phyloP scores from a whole-genome alignment of 306 rosid species.

The Quercus alba region DNA sequence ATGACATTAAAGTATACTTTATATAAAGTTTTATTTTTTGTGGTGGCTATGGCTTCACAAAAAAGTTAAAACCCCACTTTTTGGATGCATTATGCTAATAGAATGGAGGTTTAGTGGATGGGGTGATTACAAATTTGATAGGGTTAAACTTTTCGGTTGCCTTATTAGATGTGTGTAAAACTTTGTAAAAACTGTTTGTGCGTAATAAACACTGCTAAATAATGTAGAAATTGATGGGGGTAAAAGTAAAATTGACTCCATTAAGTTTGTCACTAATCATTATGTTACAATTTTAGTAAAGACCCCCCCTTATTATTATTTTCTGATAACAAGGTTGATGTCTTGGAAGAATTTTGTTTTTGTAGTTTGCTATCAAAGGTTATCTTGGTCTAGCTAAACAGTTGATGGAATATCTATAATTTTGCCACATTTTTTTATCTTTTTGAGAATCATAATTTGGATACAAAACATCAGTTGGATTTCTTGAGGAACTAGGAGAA shows the following conservation, averaged over 20 bases:
- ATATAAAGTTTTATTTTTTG: no score
- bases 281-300: not conserved
- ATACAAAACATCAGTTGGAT: no score
- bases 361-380: not conserved
- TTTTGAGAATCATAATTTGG: no score
- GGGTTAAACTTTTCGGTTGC: no score
- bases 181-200: no score
- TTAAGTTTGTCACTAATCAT: not conserved
- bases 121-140: no score
- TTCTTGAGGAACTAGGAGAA: no score
- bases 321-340: not conserved
- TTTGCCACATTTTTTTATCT: no score
- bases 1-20: no score
- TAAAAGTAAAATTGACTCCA: not conserved
- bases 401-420: not conserved
- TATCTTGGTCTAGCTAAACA: not conserved
- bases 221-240: not conserved
- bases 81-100: not conserved
- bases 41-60: no score
- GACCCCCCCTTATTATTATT: not conserved
- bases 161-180: no score
- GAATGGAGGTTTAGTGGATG: not conserved
- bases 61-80: not conserved
- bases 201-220: no score
- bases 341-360: not conserved